Base-by-base conservation (phyloP, 495 filamentous ascomycete genomes). In the Aspergillus funiculosus region DNA sequence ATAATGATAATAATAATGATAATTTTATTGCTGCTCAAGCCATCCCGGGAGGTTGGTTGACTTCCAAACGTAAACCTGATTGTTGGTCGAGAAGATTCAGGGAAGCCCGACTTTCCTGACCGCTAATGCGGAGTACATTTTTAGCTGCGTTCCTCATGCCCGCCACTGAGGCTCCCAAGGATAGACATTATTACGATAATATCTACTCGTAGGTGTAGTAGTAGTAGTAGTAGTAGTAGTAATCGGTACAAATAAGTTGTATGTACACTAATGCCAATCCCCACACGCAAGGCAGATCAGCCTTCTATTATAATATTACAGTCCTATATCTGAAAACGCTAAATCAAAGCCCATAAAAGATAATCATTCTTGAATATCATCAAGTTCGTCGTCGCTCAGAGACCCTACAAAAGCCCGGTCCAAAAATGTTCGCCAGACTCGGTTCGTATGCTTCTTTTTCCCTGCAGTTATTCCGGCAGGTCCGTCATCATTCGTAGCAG, bases 381-480 rank as follows among this genome's bases (percentile, higher is more conserved):
- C 43, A 46, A 59, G 38, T 17, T 60, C 49, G 34, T 57, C 54
- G 39, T 29, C 27, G 20, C 37, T 72, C 53, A 82, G 66, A 11
- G 79, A 85, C 15, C 83, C 79, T 15, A 92, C 84, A 70, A 92
- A 94, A 0, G 89, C 89, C 29, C 87, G 79, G 18, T 67, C 62
- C 13, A 94, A 62, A 58, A 95, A 95, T 7, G 83, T 73, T 37
- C 79, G 73, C 89, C 89, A 95, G 3, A 62, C 61, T 5, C 48
- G 51, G 67, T 77, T 66, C 65, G 67, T 58, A 28, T 69, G 65
- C 35, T 68, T 64, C 54, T 76, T 77, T 36, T 73, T 68, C 53
- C 30, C 64, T 58, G 26, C 46, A 40, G 25, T 50, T 50, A 20
- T 39, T 49, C 11, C 52, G 10, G 51, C 44, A 0, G 49, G 25